Percentiles rank a stretch among this genome's conserved stretches.
Evolutionary conservation across 352 stramenopile species (phyloP).

Genomic region (Phytophthora lateralis): DNA sequence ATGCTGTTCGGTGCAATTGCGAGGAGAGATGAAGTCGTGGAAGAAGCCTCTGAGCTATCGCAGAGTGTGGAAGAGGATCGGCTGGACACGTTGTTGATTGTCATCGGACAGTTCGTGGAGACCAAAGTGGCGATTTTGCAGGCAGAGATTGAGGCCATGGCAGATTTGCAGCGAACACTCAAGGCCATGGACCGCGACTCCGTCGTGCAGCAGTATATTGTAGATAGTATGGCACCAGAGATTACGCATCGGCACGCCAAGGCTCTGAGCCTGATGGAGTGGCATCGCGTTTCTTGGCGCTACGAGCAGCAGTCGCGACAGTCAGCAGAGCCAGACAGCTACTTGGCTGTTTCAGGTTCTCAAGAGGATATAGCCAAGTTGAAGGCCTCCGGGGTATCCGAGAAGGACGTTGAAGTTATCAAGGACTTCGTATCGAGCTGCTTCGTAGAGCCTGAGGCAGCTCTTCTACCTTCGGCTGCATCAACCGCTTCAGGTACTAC

Average conservation of each 20-base stretch:
- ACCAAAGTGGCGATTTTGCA: constrained; percentile 84
- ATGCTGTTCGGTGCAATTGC: constrained; percentile 70
- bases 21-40: constrained; percentile 79
- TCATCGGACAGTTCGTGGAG: constrained; percentile 87
- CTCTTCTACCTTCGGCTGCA: constrained; percentile 34
- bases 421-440: constrained; percentile 88
- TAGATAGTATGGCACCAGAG: constrained; percentile 81
- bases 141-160: constrained; percentile 81
- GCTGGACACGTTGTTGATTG: constrained; percentile 83
- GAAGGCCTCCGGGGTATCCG: constrained; percentile 61
- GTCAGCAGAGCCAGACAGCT: constrained; percentile 53
- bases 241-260: constrained; percentile 83
- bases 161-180: constrained; percentile 65
- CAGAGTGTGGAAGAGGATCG: constrained; percentile 86
- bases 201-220: constrained; percentile 87
- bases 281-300: constrained; percentile 75
- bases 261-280: constrained; percentile 78
- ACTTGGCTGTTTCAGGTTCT: constrained; percentile 40
- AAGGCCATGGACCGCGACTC: constrained; percentile 83
- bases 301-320: constrained; percentile 48
- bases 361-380: constrained; percentile 57
- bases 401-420: constrained; percentile 81
- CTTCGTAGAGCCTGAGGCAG: constrained; percentile 70
- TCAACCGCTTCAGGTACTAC: constrained; percentile 13
- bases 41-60: constrained; percentile 76